Percentiles rank a stretch among this genome's conserved stretches.
Conservation (phyloP, 805 yeast species). For the Teunomyces kruisii region DNA sequence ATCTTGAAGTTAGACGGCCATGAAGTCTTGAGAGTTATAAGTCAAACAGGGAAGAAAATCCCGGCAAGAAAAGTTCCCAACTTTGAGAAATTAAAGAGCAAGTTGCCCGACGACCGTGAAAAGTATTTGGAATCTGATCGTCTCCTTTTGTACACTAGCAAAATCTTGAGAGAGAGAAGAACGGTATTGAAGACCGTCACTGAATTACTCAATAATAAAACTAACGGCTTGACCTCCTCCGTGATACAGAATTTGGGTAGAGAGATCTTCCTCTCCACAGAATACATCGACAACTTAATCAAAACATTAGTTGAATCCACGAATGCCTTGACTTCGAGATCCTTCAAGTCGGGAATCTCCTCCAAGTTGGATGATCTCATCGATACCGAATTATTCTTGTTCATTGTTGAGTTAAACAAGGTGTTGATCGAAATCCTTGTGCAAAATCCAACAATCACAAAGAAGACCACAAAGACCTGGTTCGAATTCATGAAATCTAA, state of each 20-base stretch:
- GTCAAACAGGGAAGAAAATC: constrained; percentile 37
- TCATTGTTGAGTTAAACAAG: constrained; percentile 34
- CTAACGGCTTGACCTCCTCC: constrained; percentile 18
- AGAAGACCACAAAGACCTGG: constrained; percentile 49
- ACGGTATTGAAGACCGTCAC: constrained; percentile 43
- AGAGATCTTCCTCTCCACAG: constrained; percentile 34
- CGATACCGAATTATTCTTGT: constrained; percentile 29
- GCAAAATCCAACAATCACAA: constrained; percentile 33
- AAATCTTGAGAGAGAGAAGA: constrained; percentile 53
- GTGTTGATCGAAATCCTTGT: constrained; percentile 40
- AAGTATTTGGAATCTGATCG: constrained; percentile 28
- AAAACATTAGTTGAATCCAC: constrained; percentile 13
- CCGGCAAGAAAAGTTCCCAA: constrained; percentile 31
- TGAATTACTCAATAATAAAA: constrained; percentile 22
- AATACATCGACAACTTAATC: constrained; percentile 23
- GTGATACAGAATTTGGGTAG: constrained; percentile 38
- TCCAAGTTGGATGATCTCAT: constrained; percentile 19
- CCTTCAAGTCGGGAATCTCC: constrained; percentile 14
- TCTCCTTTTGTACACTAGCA: constrained; percentile 33
- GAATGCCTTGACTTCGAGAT: constrained; percentile 8
- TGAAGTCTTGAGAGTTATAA: constrained; percentile 51
- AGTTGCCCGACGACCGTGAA: constrained; percentile 37
- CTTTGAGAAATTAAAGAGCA: constrained; percentile 25
- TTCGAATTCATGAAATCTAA: constrained; percentile 47
- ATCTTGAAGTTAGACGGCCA: constrained; percentile 37